These are phyloP conservation scores for Penicillium sp. DNA, from an alignment of 2,329 filamentous ascomycete species.

Conservation along the genomic window DNA sequence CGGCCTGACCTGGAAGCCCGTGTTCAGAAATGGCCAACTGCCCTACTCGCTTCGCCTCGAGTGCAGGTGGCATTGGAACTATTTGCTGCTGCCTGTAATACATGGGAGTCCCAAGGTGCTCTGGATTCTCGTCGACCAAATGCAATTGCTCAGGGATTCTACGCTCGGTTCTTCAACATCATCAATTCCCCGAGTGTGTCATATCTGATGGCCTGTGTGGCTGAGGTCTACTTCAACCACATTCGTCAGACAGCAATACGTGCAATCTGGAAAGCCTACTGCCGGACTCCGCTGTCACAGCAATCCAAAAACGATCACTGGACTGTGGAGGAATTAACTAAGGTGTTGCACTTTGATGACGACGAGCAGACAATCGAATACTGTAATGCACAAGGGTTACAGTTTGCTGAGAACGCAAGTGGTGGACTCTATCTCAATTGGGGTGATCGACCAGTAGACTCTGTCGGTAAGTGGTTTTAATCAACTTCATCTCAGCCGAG, in stretches of 20 bases:
- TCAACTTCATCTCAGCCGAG: not conserved
- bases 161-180: constrained; percentile 56
- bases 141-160: constrained; percentile 57
- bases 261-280: constrained; percentile 54
- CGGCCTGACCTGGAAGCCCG: constrained; percentile 56
- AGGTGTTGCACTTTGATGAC: constrained; percentile 55
- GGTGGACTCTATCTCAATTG: constrained; percentile 53
- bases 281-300: constrained; percentile 47
- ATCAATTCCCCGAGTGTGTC: constrained; percentile 55
- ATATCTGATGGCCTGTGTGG: constrained; percentile 63
- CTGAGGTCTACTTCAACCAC: constrained; percentile 61
- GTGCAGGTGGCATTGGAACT: constrained; percentile 58
- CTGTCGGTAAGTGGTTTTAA: constrained; percentile 39
- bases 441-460: constrained; percentile 45
- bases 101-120: constrained; percentile 51
- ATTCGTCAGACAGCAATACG: constrained; percentile 57
- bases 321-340: constrained; percentile 53
- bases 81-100: constrained; percentile 55
- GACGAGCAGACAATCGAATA: constrained; percentile 54
- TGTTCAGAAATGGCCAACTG: constrained; percentile 54
- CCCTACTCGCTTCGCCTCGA: constrained; percentile 50
- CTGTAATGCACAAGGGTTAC: constrained; percentile 53
- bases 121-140: constrained; percentile 50
- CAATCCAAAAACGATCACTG: constrained; percentile 54
- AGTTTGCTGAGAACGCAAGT: constrained; percentile 46